Conservation (phyloP, 2,329 filamentous ascomycete species). For the Cordyceps tenuipes region DNA sequence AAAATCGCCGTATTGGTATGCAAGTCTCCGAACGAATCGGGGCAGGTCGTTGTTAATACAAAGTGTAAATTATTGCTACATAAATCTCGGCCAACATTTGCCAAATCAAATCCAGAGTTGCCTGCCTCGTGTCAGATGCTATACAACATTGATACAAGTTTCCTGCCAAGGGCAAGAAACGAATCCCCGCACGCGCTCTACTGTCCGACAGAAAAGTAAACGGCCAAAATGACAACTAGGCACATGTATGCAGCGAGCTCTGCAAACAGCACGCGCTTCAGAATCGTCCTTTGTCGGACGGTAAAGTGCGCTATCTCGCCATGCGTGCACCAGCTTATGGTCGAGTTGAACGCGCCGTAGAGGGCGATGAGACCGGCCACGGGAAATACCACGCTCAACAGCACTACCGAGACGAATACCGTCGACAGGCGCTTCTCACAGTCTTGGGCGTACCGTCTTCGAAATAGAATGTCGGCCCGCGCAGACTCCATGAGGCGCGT, state of each 20-base stretch:
- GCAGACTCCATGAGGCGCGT: conserved; percentile 24
- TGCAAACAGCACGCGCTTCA: conserved; percentile 30
- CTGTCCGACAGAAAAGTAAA: conserved; percentile 22
- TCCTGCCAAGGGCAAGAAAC: neutral
- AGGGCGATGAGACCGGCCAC: conserved; percentile 38
- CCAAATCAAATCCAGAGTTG: neutral
- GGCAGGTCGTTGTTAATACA: neutral
- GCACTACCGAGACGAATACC: conserved; percentile 32
- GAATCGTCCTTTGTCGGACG: conserved; percentile 20
- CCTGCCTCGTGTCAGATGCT: conserved; percentile 4
- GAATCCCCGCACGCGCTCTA: conserved; percentile 8
- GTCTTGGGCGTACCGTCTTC: conserved; percentile 20
- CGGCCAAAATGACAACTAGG: conserved; percentile 23
- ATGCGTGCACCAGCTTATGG: conserved; percentile 40
- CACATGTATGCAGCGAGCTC: conserved; percentile 26
- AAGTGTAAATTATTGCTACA: neutral
- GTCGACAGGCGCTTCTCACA: conserved; percentile 23
- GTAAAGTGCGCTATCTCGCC: conserved; percentile 36
- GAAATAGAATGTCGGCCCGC: conserved; percentile 23
- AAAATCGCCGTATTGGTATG: neutral
- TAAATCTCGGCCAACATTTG: neutral
- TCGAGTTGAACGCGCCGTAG: conserved; percentile 34
- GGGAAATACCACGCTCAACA: conserved; percentile 35
- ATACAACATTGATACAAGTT: conserved; percentile 8
- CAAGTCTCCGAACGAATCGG: neutral